These are phyloP conservation scores for Fusarium euwallaceae DNA, from an alignment of 2,329 filamentous ascomycete species.

Conservation along the genomic window DNA sequence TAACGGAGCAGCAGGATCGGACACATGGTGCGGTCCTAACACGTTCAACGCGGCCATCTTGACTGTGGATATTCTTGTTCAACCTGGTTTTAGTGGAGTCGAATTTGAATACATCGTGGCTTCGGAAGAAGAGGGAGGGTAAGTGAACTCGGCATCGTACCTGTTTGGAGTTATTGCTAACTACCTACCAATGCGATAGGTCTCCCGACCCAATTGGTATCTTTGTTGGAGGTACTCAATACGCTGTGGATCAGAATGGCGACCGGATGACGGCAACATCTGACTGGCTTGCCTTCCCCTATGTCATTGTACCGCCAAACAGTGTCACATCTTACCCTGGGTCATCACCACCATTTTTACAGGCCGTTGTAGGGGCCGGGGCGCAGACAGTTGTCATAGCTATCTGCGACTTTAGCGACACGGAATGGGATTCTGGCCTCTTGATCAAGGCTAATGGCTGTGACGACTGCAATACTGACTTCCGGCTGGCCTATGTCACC, in stretches of 20 bases:
- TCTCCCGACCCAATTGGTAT: background rate
- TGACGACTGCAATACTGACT: background rate
- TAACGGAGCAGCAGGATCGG: conserved; percentile 18
- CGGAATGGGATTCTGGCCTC: background rate
- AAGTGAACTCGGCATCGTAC: background rate
- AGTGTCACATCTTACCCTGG: background rate
- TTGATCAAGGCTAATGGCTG: background rate
- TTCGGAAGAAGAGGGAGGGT: conserved; percentile 15
- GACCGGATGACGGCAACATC: background rate
- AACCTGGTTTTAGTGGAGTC: background rate
- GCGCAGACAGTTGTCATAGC: background rate
- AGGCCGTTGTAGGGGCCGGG: background rate
- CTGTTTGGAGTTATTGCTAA: background rate
- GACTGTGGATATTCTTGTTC: conserved; percentile 4
- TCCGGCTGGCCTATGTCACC: background rate
- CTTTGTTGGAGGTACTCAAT: background rate
- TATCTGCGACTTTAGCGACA: background rate
- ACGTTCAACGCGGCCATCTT: conserved; percentile 22
- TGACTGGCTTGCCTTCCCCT: background rate
- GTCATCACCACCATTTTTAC: background rate
- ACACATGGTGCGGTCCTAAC: background rate
- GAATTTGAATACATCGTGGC: conserved; percentile 13
- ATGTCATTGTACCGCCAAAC: background rate
- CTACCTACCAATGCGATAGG: background rate
- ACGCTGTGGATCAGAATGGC: background rate